Evolutionary conservation across 73 alveolate species (phyloP), one percentile per base, ranked within the genome.

Genomic region (Halteria grandinella): DNA sequence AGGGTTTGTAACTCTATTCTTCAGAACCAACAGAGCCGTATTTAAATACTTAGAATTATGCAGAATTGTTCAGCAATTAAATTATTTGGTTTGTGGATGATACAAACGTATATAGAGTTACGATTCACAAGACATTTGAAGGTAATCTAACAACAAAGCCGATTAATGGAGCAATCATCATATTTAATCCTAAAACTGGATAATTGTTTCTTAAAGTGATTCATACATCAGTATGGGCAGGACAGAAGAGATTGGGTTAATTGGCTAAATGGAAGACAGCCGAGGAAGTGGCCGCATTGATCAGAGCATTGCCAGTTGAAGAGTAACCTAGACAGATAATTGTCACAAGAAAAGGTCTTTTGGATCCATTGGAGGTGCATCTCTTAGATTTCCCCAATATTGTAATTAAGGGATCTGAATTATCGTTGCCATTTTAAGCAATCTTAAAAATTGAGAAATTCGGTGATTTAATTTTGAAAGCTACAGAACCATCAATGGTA

Each of bases 1-100:
- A 98, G 88, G 99, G 99, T 29, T 88, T 98, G 29, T 96, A 98
- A 86, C 91, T 98, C 28, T 98, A 98, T 88, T 97, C 99, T 36
- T 92, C 99, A 50, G 99, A 98, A 75, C 99, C 99, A 28, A 98
- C 99, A n/a, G 99, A 98, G 85, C 99, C 99, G 17, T 98, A 97
- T 90, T 89, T 98, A 45, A 97, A 97, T 74, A 87, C 99, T 50
- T 91, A 91, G 87, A 98, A 98, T 87, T 98, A 95, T 79, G 98
- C 98, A 33, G 99, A 98, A 86, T 90, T 98, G 54, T 98, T 98
- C 86, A 87, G 97, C 50, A 96, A 98, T 70, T 97, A 98, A 87
- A 96, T 95, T 15, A 94, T 96, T 15, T 97, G 99, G 99, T 97
- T 95, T 80, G 99, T 95, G 17, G 99, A 97, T 89, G 99, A 95